Base-by-base conservation (phyloP, 306 rosid species). In the Potentilla sterilis region DNA sequence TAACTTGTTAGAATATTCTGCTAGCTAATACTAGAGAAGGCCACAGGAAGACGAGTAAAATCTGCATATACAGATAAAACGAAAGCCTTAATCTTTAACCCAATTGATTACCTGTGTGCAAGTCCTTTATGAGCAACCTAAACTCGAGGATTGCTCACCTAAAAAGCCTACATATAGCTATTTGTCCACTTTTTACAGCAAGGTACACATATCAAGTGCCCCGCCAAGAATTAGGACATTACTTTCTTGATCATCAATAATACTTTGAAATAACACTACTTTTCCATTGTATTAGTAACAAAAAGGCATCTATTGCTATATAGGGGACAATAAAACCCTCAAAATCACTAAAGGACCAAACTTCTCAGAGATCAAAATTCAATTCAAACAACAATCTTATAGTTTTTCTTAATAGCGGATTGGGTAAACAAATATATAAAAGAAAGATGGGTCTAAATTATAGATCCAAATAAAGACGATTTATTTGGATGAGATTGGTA, bases 221-320 rank as follows among this genome's bases (percentile, higher is more conserved):
- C 97, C 71, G 71, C 90, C 97, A 92, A 92, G 96, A 92, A 92
- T 92, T 87, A 88, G 93, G 97, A 92, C 93, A 89, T 24, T 58
- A 58, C 16, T 24, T 24, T 22, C 2, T 24, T 22, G 0, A 21
- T 8, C 61, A 54, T 54, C 61, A 54, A 55, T 55, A n/a, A n/a
- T 55, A n/a, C 57, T 19, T 13, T 5, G 3, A 48, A 14, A 14
- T 3, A 48, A 14, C 54, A 48, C 6, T 48, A 48, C 0, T 15
- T 15, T 41, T 41, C 9, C 44, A 41, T 41, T 6, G 5, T 28
- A 41, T 6, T 6, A 0, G 1, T 41, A 41, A 41, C 9, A 41
- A 5, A 46, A 3, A 37, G 40, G 40, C 40, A 37, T 3, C 40
- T 37, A 37, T 37, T 5, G 40, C 1, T 15, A 16, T 16, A 7